Percentiles rank a stretch among this genome's conserved stretches.
Conservation (phyloP, 768 basidiomycete species). For the Lactarius hengduanensis region DNA sequence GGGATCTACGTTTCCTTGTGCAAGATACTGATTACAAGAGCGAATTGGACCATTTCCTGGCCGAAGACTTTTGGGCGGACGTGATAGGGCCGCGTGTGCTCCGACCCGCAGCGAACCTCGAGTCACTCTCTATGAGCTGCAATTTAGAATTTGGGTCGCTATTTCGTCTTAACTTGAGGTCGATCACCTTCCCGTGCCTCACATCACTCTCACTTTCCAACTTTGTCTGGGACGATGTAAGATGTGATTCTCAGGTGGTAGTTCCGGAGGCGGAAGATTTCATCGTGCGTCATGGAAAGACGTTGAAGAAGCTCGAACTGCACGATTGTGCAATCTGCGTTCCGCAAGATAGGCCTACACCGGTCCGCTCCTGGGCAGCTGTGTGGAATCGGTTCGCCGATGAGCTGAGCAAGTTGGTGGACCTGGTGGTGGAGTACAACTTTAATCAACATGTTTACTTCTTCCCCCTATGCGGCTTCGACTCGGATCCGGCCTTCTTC, state of each 20-base stretch:
- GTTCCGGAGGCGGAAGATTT: background rate
- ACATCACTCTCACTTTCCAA: background rate
- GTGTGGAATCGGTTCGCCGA: background rate
- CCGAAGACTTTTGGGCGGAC: background rate
- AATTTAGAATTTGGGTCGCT: background rate
- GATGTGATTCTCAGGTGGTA: too few relatives aligned
- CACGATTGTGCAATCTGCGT: background rate
- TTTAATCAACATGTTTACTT: background rate
- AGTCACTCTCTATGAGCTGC: background rate
- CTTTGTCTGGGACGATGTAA: background rate
- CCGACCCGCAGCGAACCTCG: background rate
- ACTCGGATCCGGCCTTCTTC: background rate
- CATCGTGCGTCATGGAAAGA: slow-evolving; percentile 1
- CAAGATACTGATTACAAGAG: background rate
- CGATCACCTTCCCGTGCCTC: background rate
- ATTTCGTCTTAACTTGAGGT: background rate
- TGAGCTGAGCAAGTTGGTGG: background rate
- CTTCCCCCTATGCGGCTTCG: background rate
- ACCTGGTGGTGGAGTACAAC: background rate
- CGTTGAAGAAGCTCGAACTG: background rate
- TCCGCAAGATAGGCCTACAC: background rate
- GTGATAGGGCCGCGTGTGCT: background rate
- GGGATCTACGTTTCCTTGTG: background rate
- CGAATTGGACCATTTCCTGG: background rate
- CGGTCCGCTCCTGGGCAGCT: background rate